Evolutionary conservation across 768 basidiomycete species (phyloP).

Genomic region (Pulveroboletus sp.): DNA sequence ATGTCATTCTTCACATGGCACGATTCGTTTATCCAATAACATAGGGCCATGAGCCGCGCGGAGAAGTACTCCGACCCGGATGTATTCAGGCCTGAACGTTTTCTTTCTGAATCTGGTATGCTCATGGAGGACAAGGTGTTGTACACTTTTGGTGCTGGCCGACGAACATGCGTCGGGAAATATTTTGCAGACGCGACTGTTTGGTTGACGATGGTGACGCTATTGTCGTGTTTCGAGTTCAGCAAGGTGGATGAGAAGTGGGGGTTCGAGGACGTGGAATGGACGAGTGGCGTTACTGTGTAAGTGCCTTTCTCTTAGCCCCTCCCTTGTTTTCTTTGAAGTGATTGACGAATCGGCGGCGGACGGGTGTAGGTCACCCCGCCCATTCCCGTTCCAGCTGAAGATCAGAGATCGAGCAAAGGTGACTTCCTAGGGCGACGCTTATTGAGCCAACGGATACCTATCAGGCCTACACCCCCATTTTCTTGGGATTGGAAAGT

Average conservation of each 20-base stretch:
- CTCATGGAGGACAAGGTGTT: neutral
- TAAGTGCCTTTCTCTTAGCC: neutral
- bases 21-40: neutral
- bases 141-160: constrained; percentile 1
- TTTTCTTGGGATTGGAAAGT: neutral
- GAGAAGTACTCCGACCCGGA: constrained; percentile 5
- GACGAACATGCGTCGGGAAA: constrained; percentile 1
- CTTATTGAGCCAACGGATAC: neutral
- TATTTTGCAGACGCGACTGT: constrained; percentile 1
- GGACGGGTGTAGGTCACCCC: neutral
- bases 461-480: neutral
- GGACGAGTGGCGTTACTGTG: constrained; percentile 1
- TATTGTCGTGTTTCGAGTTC: constrained; percentile 7
- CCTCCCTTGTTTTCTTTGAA: neutral
- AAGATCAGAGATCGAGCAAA: neutral
- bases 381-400: constrained; percentile 5
- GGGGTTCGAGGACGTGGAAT: neutral
- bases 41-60: constrained; percentile 4
- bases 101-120: neutral
- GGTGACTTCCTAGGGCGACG: neutral
- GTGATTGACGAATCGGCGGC: neutral
- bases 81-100: constrained; percentile 1
- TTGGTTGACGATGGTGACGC: constrained; percentile 3
- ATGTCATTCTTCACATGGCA: neutral
- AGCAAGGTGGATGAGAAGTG: constrained; percentile 1